Evolutionary conservation across 2,329 filamentous ascomycete species (phyloP).

Genomic region (Parafenestella ontariensis): DNA sequence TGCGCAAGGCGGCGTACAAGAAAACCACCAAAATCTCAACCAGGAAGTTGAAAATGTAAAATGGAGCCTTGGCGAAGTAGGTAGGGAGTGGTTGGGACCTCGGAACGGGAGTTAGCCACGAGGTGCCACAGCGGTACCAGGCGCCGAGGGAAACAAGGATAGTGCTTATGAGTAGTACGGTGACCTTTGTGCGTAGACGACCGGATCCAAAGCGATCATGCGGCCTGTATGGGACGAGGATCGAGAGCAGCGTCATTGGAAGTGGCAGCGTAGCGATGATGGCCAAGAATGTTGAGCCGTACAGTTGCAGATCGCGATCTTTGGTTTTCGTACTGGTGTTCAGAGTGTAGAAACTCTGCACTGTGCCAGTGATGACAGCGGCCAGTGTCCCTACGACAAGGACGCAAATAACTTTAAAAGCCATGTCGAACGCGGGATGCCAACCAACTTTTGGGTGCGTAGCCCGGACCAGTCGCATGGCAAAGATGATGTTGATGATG

Average conservation of each 20-base stretch:
- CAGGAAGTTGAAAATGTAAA: constrained; percentile 80
- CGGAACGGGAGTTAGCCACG: constrained; percentile 57
- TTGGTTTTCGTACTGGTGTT: constrained; percentile 56
- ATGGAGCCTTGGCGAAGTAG: constrained; percentile 74
- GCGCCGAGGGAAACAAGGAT: constrained; percentile 72
- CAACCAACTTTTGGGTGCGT: constrained; percentile 76
- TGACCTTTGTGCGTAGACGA: constrained; percentile 70
- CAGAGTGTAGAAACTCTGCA: constrained; percentile 73
- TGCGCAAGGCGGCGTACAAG: constrained; percentile 70
- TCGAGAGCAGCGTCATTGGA: constrained; percentile 58
- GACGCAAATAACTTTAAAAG: constrained; percentile 66
- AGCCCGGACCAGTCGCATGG: constrained; percentile 76
- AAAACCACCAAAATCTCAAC: constrained; percentile 75
- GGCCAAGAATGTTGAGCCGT: constrained; percentile 67
- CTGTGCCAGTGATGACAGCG: constrained; percentile 69
- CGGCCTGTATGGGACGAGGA: constrained; percentile 54
- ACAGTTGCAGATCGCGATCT: constrained; percentile 70
- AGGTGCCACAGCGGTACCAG: constrained; percentile 69
- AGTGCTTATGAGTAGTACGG: constrained; percentile 66
- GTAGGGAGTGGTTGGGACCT: constrained; percentile 66
- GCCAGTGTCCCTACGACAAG: constrained; percentile 66
- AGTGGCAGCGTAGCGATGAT: constrained; percentile 72
- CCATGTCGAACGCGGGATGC: constrained; percentile 60
- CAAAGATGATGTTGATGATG: constrained; percentile 78
- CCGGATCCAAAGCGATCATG: constrained; percentile 71